Evolutionary conservation across 208 protist genomes (phyloP).

Genomic region (Trichomonas gallinae): DNA sequence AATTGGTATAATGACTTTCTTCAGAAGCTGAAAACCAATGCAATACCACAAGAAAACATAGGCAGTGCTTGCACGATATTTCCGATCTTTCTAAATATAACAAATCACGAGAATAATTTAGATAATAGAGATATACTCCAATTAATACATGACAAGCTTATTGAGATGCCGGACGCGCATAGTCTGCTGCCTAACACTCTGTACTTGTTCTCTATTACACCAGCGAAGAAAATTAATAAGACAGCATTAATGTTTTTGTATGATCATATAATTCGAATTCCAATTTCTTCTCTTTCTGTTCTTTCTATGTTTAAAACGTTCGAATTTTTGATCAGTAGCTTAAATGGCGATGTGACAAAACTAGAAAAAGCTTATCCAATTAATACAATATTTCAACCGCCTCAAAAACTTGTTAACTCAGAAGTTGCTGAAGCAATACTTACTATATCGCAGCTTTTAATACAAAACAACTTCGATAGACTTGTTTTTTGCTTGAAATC

Average conservation of each 20-base stretch:
- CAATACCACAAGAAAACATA: not conserved
- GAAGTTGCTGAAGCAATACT: not conserved
- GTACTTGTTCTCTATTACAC: not conserved
- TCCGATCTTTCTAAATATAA: not conserved
- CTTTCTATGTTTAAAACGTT: not conserved
- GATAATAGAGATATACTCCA: not conserved
- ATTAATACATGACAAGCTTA: not conserved
- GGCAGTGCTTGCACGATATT: not conserved
- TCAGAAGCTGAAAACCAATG: not conserved
- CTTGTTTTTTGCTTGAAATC: not conserved
- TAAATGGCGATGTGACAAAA: not conserved
- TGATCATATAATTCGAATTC: not conserved
- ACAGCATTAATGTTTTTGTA: not conserved
- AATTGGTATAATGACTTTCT: not conserved
- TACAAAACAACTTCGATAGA: not conserved
- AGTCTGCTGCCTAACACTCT: not conserved
- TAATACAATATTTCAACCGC: not conserved
- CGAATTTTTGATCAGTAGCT: not conserved
- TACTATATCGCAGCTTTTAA: not conserved
- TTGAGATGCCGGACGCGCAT: not conserved
- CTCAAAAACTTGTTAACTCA: not conserved
- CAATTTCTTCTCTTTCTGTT: not conserved
- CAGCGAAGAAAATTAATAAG: not conserved
- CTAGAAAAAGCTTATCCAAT: not conserved
- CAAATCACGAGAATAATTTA: not conserved